Evolutionary conservation across 2,329 filamentous ascomycete species (phyloP), one percentile per base, ranked within the genome.

Genomic region (Sporothrix pseudoabietina): DNA sequence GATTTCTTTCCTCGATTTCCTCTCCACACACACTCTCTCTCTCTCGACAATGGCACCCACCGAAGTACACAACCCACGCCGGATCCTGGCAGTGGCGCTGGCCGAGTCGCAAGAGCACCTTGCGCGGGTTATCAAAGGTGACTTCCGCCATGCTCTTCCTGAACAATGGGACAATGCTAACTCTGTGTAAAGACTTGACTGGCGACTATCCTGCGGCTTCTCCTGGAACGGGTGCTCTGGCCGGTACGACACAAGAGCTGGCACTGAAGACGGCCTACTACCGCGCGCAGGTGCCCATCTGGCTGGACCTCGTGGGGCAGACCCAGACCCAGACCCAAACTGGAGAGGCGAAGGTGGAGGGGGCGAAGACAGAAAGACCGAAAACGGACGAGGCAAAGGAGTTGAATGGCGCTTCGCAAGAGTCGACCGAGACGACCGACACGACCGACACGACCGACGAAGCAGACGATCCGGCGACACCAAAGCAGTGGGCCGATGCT

Each of bases 251-350:
- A 19, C 89, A 91, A 77, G 79, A 81, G 59, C 84, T 90, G 44
- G 74, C 81, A 9, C 81, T 92, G 72, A 83, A 84, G 74, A 92
- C 89, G 26, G 77, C 82, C 16, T 92, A 92, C 82, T 92, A 91
- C 82, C 84, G 81, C 32, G 85, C 88, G 71, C 83, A 83, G 0
- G 83, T 92, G 3, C 89, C 90, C 59, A 83, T 92, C 76, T 92
- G 90, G 90, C 83, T 92, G n/a, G 90, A 92, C 78, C 44, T 76
- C 14, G 70, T 83, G 6, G 81, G 83, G 4, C 71, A 35, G 16
- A 16, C 39, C 14, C 44, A 49, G 44, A 26, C 26, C 26, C 26
- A 26, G 26, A 26, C 26, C 26, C 26, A 26, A 26, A 14, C 41
- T 12, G 41, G 14, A 10, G 72, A 19, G n/a, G 54, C 1, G 0